A percentile compares a stretch with the other conserved stretches of the same genome.
Evolutionary conservation across 176 grass and related monocot genomes (phyloP).

Genomic region (Oryza meridionalis): DNA sequence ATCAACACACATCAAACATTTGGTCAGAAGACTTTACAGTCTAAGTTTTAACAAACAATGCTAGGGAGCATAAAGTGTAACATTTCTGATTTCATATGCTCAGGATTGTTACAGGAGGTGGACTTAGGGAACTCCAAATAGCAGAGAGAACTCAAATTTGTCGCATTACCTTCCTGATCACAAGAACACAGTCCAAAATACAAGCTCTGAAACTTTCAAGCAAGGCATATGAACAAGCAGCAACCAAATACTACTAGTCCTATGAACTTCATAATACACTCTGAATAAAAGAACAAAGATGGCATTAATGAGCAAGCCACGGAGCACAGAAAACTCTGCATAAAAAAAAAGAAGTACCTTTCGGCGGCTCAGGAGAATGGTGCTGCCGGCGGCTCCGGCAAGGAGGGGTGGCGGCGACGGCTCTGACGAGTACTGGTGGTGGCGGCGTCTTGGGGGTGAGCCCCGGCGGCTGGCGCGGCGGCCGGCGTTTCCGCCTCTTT

Average conservation of each 20-base stretch:
- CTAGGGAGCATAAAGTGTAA: constrained; percentile 7
- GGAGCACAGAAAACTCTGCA: background rate
- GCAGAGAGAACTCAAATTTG: background rate
- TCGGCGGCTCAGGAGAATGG: constrained; percentile 12
- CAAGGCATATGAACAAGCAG: background rate
- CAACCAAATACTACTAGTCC: constrained; percentile 9
- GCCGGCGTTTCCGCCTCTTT: too few relatives aligned
- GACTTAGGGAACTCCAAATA: constrained; percentile 1
- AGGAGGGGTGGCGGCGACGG: too few relatives aligned
- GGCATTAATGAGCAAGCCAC: constrained; percentile 19
- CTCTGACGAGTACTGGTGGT: too few relatives aligned
- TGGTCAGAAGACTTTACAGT: background rate
- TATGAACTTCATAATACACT: background rate
- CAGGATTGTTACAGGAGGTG: constrained; percentile 19
- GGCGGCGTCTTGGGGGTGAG: too few relatives aligned
- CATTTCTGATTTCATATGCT: constrained; percentile 11
- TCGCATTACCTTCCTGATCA: constrained; percentile 18
- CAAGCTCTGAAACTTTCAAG: constrained; percentile 18
- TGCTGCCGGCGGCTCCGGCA: too few relatives aligned
- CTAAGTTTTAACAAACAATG: background rate
- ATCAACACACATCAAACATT: background rate
- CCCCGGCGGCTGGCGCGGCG: too few relatives aligned
- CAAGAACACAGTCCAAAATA: background rate
- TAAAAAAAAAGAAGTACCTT: constrained; percentile 43
- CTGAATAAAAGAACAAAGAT: constrained; percentile 27